Evolutionary conservation across 208 protist genomes (phyloP), one percentile per base, ranked within the genome.

Genomic region (Leishmania arabica): DNA sequence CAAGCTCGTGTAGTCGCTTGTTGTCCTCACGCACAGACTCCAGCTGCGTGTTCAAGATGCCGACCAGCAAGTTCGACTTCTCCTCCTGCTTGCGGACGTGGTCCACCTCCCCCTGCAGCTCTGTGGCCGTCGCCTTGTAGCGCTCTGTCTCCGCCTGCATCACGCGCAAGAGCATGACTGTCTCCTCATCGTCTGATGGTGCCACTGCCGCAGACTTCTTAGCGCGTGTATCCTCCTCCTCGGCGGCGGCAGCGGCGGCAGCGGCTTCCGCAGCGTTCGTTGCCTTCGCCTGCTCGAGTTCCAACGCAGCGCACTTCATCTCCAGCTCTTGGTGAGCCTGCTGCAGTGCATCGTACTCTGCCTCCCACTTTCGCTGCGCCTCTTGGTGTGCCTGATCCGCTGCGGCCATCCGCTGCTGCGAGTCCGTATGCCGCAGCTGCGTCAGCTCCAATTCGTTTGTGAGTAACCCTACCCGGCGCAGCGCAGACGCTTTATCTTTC

Each of bases 21-120:
- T 91, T 93, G 31, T 97, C 93, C 77, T 96, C 95, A 49, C 92
- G 90, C 15, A 91, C 81, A 8, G 90, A 72, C 60, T 98, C 93
- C 47, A 98, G 88, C 82, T 98, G 95, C 42, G 90, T 90, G 87
- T 97, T 98, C 15, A 98, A 79, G 21, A 98, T 80, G 54, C 86
- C 91, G n/a, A 97, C 82, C 8, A 98, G 84, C 56, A 98, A 87
- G 64, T 90, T 95, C 27, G 88, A 89, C 86, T 96, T 97, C 82
- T 96, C 92, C 54, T 98, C 93, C 82, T 98, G 92, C 4, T 88
- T 88, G 47, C 85, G 89, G 68, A 91, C 94, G 65, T 83, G 84
- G 2, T 93, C 88, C 19, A 96, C 66, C 31, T 92, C 87, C 68
- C 82, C 75, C 81, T 96, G 91, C 78, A 96, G 83, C 70, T 86